These are phyloP conservation scores for Oryza glaberrima DNA, from an alignment of 176 grass and related monocot species.

Conservation along the genomic window DNA sequence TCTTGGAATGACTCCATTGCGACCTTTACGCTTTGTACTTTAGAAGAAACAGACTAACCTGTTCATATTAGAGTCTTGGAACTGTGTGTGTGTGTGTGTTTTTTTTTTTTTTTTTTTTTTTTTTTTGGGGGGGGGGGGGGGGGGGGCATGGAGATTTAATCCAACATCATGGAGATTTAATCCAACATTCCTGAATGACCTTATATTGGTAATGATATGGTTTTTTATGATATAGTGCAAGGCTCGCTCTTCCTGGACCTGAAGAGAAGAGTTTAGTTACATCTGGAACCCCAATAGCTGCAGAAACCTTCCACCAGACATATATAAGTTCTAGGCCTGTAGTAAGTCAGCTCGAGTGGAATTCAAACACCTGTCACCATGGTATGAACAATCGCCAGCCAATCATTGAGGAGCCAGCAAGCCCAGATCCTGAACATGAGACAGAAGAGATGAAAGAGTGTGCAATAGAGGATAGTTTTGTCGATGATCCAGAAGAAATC, in stretches of 20 bases:
- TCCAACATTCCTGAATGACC: background rate
- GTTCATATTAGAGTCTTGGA: too few relatives aligned
- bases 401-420: constrained; percentile 86
- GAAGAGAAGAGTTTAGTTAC: constrained; percentile 59
- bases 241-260: constrained; percentile 77
- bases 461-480: constrained; percentile 72
- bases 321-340: background rate
- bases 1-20: background rate
- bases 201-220: constrained; percentile 5
- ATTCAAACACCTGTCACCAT: constrained; percentile 16
- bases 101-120: too few relatives aligned
- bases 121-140: background rate
- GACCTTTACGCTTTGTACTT: too few relatives aligned
- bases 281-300: constrained; percentile 21
- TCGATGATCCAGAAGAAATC: constrained; percentile 84
- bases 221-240: constrained; percentile 60
- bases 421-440: constrained; percentile 62
- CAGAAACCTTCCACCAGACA: constrained; percentile 27
- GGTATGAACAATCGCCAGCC: constrained; percentile 48
- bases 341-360: constrained; percentile 48
- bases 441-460: constrained; percentile 44
- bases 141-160: background rate
- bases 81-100: too few relatives aligned
- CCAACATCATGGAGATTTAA: background rate
- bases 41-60: too few relatives aligned